Evolutionary conservation across 768 basidiomycete species (phyloP).

Genomic region (Rubroboletus pulcherrimus): DNA sequence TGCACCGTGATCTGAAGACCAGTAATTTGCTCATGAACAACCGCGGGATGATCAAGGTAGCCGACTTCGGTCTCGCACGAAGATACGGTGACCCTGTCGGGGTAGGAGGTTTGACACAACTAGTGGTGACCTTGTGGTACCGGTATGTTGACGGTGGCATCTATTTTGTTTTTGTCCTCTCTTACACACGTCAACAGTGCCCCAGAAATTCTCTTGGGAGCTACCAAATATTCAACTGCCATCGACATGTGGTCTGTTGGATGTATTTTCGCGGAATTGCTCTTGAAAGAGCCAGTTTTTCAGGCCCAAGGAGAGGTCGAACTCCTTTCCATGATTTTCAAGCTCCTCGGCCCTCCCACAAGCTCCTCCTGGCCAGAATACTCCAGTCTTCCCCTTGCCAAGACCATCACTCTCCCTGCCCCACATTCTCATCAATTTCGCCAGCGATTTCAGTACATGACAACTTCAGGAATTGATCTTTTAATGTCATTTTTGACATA

Average conservation of each 20-base stretch:
- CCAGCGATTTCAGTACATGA: slow-evolving; percentile 82
- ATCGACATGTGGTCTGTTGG: slow-evolving; percentile 99
- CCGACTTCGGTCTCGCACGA: slow-evolving; percentile 95
- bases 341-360: slow-evolving; percentile 91
- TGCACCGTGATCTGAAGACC: slow-evolving; percentile 96
- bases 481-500: slow-evolving; percentile 80
- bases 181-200: slow-evolving; percentile 49
- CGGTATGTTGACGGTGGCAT: slow-evolving; percentile 51
- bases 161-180: slow-evolving; percentile 8
- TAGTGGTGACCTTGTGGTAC: slow-evolving; percentile 99
- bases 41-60: slow-evolving; percentile 96
- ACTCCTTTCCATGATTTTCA: slow-evolving; percentile 90
- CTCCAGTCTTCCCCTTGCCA: slow-evolving; percentile 71
- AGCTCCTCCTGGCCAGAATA: slow-evolving; percentile 85
- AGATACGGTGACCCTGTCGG: slow-evolving; percentile 96
- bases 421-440: slow-evolving; percentile 75
- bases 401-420: slow-evolving; percentile 71
- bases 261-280: slow-evolving; percentile 95
- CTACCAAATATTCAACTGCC: slow-evolving; percentile 89
- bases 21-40: slow-evolving; percentile 99
- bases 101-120: slow-evolving; percentile 94
- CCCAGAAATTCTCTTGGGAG: slow-evolving; percentile 92
- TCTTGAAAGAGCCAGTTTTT: slow-evolving; percentile 94
- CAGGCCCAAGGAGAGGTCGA: slow-evolving; percentile 96
- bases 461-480: slow-evolving; percentile 80